Evolutionary conservation across 176 grass and related monocot genomes (phyloP).

Genomic region (Hsuehochloa calcarea): DNA sequence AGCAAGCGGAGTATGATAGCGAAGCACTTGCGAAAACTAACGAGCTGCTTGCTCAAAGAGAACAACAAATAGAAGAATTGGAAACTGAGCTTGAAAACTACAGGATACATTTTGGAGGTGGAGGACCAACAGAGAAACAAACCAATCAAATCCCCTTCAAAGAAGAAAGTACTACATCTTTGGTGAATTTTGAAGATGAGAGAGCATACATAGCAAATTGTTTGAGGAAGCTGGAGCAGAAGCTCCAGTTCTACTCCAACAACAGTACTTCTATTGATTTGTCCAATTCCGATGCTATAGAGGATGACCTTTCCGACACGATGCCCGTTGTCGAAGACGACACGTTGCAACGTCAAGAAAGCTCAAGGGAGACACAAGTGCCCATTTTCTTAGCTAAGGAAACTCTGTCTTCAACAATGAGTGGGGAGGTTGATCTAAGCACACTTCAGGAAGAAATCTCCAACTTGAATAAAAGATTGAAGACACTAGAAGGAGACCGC

Average conservation of each 20-base stretch:
- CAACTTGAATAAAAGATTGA: slow-evolving; percentile 50
- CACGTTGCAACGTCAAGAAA: background rate
- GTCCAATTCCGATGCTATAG: slow-evolving; percentile 41
- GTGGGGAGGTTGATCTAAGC: slow-evolving; percentile 22
- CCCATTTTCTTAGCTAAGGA: slow-evolving; percentile 25
- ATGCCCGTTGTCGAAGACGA: background rate
- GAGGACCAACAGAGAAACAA: slow-evolving; percentile 12
- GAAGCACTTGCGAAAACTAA: slow-evolving; percentile 65
- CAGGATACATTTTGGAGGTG: slow-evolving; percentile 35
- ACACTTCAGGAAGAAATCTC: slow-evolving; percentile 54
- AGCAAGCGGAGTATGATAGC: slow-evolving; percentile 83
- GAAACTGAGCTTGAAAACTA: slow-evolving; percentile 63
- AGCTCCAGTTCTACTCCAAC: slow-evolving; percentile 55
- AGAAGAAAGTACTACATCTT: slow-evolving; percentile 13
- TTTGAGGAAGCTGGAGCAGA: slow-evolving; percentile 60
- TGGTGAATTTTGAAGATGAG: slow-evolving; percentile 54
- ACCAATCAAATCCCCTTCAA: background rate
- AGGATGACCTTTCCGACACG: slow-evolving; percentile 41
- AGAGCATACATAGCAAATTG: slow-evolving; percentile 47
- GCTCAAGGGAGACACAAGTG: background rate
- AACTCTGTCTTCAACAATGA: background rate
- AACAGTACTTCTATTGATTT: slow-evolving; percentile 39
- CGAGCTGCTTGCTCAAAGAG: slow-evolving; percentile 68
- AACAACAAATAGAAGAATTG: slow-evolving; percentile 71
- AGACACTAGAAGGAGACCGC: slow-evolving; percentile 53